Evolutionary conservation across 2,329 filamentous ascomycete genomes (phyloP), one percentile per base, ranked within the genome.

Genomic region (Alternaria gaisen): DNA sequence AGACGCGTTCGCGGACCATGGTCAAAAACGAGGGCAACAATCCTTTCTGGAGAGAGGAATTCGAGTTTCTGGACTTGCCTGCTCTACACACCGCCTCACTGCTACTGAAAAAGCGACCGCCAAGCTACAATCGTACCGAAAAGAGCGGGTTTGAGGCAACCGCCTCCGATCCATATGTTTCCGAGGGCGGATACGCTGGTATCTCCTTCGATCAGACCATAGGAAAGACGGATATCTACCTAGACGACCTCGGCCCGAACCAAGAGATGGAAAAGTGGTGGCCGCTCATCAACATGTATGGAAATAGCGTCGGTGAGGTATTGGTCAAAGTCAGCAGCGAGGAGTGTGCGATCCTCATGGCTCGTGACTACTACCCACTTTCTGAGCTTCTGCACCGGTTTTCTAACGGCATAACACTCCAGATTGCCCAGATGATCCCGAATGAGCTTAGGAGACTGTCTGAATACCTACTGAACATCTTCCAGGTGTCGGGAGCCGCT

Each of bases 391-490:
- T 99, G 28, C 93, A 97, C 72, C 88, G 89, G 6, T 97, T 98
- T 76, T 88, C 88, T 40, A 90, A 91, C 34, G 91, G 92, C 0
- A 82, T 99, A 57, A 97, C 94, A 0, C 85, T 92, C 38, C 91
- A 97, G 75, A 91, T 99, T 67, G 89, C 93, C 3, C 87, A 91
- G 44, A 87, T 91, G 57, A 84, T 97, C 56, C 91, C 93, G 0
- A 87, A 88, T 3, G 91, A 93, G 72, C 83, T 97, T 34, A 90
- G 91, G 54, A 86, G 88, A n/a, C 79, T 98, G 9, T 91, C 93
- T 2, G 94, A 97, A 74, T 89, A 91, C 28, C 87, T 98, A 38
- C 82, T 98, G 65, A 96, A 98, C 75, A 97, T 99, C 53, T 99
- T 94, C 72, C 95, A 99, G 74, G 94, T 97, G 3, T 94, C 93